Evolutionary conservation across 75 land plant species (phyloP).

Genomic region (Pinus taeda): DNA sequence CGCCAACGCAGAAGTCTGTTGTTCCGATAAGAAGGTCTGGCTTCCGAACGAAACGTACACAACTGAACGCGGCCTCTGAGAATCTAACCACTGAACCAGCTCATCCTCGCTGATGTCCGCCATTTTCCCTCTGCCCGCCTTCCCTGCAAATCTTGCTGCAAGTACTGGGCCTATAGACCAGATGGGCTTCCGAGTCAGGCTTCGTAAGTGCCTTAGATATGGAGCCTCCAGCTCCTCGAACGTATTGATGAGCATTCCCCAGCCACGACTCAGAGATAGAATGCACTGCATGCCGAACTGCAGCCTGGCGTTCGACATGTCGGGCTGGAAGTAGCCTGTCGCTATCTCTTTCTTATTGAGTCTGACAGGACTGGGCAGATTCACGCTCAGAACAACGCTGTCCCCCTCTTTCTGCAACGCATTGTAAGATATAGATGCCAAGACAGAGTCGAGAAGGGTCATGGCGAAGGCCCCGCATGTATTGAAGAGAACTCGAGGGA

Average conservation of each 20-base stretch:
- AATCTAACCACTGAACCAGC: background rate
- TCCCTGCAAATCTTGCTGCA: background rate
- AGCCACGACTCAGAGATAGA: background rate
- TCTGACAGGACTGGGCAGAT: too few relatives aligned
- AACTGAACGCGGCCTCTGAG: background rate
- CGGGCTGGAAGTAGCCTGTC: too few relatives aligned
- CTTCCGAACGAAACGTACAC: conserved; percentile 1
- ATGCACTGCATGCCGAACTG: too few relatives aligned
- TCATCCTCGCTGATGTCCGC: background rate
- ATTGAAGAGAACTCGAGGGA: background rate
- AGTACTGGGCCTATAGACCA: conserved; percentile 47
- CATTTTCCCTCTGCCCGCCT: background rate
- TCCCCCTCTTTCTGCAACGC: background rate
- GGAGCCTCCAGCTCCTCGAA: conserved; percentile 33
- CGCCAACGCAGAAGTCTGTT: background rate
- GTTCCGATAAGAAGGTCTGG: background rate
- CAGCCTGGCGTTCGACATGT: too few relatives aligned
- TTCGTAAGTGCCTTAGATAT: conserved; percentile 12
- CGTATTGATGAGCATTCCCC: conserved; percentile 35
- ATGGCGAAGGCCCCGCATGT: background rate
- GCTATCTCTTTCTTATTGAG: too few relatives aligned
- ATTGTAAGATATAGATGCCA: background rate
- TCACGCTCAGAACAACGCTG: background rate
- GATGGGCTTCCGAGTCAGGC: conserved; percentile 6
- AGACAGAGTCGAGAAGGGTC: background rate